Base-by-base conservation (phyloP, 2,329 filamentous ascomycete species). In the Huntiella savannae region DNA sequence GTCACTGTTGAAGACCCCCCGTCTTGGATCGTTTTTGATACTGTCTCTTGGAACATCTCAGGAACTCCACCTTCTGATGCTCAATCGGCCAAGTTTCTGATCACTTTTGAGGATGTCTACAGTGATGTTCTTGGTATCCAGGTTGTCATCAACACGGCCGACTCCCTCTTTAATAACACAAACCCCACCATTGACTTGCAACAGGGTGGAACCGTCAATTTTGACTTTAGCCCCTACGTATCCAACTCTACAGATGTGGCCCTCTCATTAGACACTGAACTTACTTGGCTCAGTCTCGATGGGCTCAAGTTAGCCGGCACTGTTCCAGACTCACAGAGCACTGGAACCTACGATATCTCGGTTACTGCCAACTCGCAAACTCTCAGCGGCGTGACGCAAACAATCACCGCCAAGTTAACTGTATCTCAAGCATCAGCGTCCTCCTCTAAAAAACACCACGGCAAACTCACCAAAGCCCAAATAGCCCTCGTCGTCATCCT, bases 21-120 rank as follows among this genome's bases (percentile, higher is more conserved):
- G 0, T 56, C 63, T 3, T 93, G 86, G 86, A 59, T 92, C 19
- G 62, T 63, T 0, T 71, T 91, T 45, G 68, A 91, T 54, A 62
- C 68, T 2, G 54, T 62, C 6, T 77, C 75, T 0, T 70, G 85
- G 56, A 63, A 62, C 1, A 60, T 93, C 5, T 67, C 62, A 32
- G 86, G 85, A 2, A 79, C 63, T 1, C 75, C 80, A 2, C 74
- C 77, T 0, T 55, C 64, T n/a, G 63, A 66, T 43, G 70, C 74
- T 3, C 63, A 65, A 42, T 72, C 76, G 3, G 66, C 70, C 22
- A 79, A 79, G 52, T 68, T 88, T 40, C 75, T 69, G 1, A 62
- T 85, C 33, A 67, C 63, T 10, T 76, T 75, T 7, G 67, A 61
- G 10, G 79, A 83, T 56, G 58, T 61, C 10, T 73, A 70, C 52